These are phyloP conservation scores for Gracilariopsis chorda DNA, from an alignment of 23 red algal species.

Conservation along the genomic window DNA sequence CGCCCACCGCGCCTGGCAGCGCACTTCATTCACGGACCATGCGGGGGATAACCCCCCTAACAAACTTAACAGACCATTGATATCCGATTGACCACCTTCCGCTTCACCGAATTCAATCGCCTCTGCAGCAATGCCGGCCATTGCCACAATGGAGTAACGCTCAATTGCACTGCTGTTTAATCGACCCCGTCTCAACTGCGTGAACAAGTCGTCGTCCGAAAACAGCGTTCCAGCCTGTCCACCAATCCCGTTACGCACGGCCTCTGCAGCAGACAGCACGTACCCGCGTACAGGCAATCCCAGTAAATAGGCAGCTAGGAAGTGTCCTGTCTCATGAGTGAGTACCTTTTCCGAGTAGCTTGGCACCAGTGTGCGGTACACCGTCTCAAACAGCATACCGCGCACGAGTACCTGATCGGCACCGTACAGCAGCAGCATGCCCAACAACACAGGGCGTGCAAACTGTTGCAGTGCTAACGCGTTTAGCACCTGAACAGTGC, in stretches of 20 bases:
- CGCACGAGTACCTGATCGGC: constrained; percentile 34
- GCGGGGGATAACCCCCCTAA: constrained; percentile 51
- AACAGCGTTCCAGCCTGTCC: constrained; percentile 85
- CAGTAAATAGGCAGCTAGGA: constrained; percentile 64
- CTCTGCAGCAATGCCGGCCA: constrained; percentile 90
- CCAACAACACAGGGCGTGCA: neutral
- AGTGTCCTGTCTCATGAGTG: constrained; percentile 85
- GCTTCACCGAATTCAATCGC: constrained; percentile 78
- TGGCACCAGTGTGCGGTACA: constrained; percentile 53
- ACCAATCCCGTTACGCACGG: constrained; percentile 34
- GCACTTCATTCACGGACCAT: constrained; percentile 33
- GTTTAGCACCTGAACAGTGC: neutral
- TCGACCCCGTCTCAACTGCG: constrained; percentile 25
- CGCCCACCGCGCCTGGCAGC: constrained; percentile 47
- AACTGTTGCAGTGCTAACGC: constrained; percentile 4
- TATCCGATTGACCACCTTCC: constrained; percentile 68
- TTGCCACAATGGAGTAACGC: constrained; percentile 59
- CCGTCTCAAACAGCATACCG: constrained; percentile 59
- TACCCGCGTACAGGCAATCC: constrained; percentile 60
- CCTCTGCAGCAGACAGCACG: constrained; percentile 34
- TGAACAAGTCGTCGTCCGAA: constrained; percentile 27
- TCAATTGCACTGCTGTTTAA: constrained; percentile 43
- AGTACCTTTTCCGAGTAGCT: constrained; percentile 53
- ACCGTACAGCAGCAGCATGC: neutral
- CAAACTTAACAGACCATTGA: constrained; percentile 29